Evolutionary conservation across 2,329 filamentous ascomycete genomes (phyloP), one percentile per base, ranked within the genome.

Genomic region (Cryphonectria parasitica): DNA sequence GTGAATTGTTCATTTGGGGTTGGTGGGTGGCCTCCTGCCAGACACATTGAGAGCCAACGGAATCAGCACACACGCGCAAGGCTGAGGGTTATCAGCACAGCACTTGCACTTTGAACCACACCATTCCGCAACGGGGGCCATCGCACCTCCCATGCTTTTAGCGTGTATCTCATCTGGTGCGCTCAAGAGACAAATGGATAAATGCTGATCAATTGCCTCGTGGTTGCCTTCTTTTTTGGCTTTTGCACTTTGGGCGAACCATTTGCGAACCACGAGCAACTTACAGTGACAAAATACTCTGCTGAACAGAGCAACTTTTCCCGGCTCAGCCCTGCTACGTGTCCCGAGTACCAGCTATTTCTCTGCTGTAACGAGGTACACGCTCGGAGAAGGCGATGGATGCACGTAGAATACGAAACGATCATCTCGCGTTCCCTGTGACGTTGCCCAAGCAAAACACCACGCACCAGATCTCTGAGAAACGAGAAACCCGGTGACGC

Each of bases 401-500:
- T 3, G 11, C 36, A n/a, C 19, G 49, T 41, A 19, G 45, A 31
- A 34, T 17, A 67, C 39, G 17, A 34, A 17, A 10, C 31, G n/a
- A 28, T n/a, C 52, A 4, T 41, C 54, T 45, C 64, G 41, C 68
- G 28, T 31, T 64, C 39, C 49, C 64, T 49, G 34, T 25, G 22
- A 70, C 64, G 49, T 19, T 36, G 41, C 62, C 58, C 19, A 25
- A 43, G 56, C 64, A 56, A 66, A 63, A 60, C 69, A 67, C 70
- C 41, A 62, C 49, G 67, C 68, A 56, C 66, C 45, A 63, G 58
- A 67, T 72, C 43, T 72, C 41, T 67, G 68, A 70, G 61, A 52
- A 68, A 68, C 68, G 28, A 25, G 39, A 68, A 52, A 70, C 60
- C 45, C 22, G 34, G 62, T 28, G 45, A 52, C 19, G 36, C 54